These are phyloP conservation scores for Xanthoconium stramineum DNA, from an alignment of 768 basidiomycete species.

Conservation along the genomic window DNA sequence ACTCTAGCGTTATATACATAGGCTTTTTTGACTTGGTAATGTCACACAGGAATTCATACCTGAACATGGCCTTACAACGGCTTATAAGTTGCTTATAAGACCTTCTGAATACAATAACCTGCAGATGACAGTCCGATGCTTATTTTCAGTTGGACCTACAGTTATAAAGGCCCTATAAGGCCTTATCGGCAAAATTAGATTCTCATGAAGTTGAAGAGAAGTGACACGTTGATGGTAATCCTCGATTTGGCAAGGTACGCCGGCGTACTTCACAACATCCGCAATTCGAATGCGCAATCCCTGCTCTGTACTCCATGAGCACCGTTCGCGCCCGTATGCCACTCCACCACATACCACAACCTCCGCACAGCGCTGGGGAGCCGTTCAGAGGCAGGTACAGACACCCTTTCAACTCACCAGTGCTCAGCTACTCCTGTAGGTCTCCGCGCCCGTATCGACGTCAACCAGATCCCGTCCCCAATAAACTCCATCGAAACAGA, in stretches of 20 bases:
- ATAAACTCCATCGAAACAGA: conserved; percentile 77
- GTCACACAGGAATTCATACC: too few species aligned
- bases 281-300: conserved; percentile 4
- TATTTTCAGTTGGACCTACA: too few species aligned
- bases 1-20: too few species aligned
- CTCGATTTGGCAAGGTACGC: conserved; percentile 13
- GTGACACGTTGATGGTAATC: not conserved
- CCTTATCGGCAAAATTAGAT: too few species aligned
- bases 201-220: too few species aligned
- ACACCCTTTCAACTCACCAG: not conserved
- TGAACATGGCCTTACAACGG: too few species aligned
- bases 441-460: conserved; percentile 79
- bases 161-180: too few species aligned
- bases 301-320: not conserved
- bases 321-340: conserved; percentile 12
- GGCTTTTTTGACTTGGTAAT: too few species aligned
- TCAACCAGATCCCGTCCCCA: conserved; percentile 88
- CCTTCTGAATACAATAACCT: too few species aligned
- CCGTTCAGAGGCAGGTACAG: conserved; percentile 38
- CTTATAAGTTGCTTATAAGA: too few species aligned
- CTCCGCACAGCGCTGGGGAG: conserved; percentile 57
- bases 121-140: too few species aligned
- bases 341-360: conserved; percentile 46
- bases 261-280: not conserved
- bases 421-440: conserved; percentile 41